Percentiles rank a stretch among this genome's conserved stretches.
Conservation (phyloP, 495 filamentous ascomycete genomes). For the Cercophora sp. region DNA sequence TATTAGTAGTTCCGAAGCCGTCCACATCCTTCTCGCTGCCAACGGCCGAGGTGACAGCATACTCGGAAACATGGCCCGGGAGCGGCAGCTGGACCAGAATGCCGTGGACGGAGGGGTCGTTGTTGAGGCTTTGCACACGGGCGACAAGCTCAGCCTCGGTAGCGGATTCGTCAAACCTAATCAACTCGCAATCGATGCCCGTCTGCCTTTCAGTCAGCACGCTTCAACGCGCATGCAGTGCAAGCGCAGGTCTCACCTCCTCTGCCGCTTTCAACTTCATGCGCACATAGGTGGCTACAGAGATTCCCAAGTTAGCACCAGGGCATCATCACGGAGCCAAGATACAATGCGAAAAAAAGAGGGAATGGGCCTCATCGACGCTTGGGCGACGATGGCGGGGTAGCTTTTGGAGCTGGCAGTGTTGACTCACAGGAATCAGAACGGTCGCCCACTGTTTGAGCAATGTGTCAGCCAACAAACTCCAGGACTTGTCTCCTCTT, state of each 20-base stretch:
- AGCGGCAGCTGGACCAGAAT: conserved; percentile 92
- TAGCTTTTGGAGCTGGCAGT: too few species aligned
- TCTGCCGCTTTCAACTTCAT: conserved; percentile 98
- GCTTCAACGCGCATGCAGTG: conserved; percentile 17
- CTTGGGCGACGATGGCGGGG: conserved; percentile 5
- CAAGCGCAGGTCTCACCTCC: conserved; percentile 55
- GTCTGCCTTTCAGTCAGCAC: conserved; percentile 47
- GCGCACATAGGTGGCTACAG: conserved; percentile 94
- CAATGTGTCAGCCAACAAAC: conserved; percentile 16
- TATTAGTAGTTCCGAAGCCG: conserved; percentile 89
- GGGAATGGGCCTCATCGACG: too few species aligned
- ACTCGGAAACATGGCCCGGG: conserved; percentile 83
- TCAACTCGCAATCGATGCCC: conserved; percentile 80
- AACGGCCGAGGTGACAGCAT: conserved; percentile 82
- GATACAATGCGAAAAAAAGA: too few species aligned
- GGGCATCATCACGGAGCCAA: too few species aligned
- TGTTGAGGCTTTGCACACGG: conserved; percentile 75
- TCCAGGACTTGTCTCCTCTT: not conserved
- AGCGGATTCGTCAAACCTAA: conserved; percentile 75
- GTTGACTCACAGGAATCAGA: conserved; percentile 93
- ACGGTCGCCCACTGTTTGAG: conserved; percentile 68
- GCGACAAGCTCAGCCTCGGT: conserved; percentile 83
- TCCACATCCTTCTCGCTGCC: conserved; percentile 95
- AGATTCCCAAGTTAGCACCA: too few species aligned
- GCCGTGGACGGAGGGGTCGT: conserved; percentile 82